Evolutionary conservation across 805 yeast species (phyloP), one percentile per base, ranked within the genome.

Genomic region (Cyberlindnera subsufficiens): DNA sequence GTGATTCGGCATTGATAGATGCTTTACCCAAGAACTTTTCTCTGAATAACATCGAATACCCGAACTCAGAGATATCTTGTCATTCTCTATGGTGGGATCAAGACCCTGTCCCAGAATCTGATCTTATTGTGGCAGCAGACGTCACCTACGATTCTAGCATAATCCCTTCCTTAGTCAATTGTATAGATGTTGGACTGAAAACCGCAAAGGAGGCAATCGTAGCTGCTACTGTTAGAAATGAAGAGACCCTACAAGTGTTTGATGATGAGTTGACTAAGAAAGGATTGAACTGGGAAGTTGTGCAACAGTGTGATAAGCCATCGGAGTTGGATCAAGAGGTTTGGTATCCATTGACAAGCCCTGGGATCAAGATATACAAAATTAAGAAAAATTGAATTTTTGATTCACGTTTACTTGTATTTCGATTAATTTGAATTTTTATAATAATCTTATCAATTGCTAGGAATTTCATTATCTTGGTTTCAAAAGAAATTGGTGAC

Each of bases 221-320:
- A 14, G 81, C 95, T 2, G 91, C 95, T 5, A 86, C 96, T 0
- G 71, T 83, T 3, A 64, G 98, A 41, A 88, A 84, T 42, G 68
- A 61, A 19, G 69, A 63, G 3, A 81, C 88, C 0, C 53, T 73
- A 1, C 42, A 52, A 1, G 63, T 50, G 3, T 79, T 81, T 64
- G 74, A 70, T 37, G 35, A 52, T 0, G 58, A 54, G 29, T 57
- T 77, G 7, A 40, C 40, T 6, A 37, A 41, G 22, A 30, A 40
- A 1, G 53, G 51, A 0, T 31, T 70, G 25, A 30, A 37, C 1
- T 54, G 53, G 49, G 37, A 42, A 5, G 33, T 62, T 36, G 30
- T 47, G 6, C 31, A 20, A 7, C 34, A 27, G 7, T 35, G 47
- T 41, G 38, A 47, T 36, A 37, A 47, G 39, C 42, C 54, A 46